Conservation (phyloP, 768 basidiomycete species). For the Udeniomyces megalosporus region DNA sequence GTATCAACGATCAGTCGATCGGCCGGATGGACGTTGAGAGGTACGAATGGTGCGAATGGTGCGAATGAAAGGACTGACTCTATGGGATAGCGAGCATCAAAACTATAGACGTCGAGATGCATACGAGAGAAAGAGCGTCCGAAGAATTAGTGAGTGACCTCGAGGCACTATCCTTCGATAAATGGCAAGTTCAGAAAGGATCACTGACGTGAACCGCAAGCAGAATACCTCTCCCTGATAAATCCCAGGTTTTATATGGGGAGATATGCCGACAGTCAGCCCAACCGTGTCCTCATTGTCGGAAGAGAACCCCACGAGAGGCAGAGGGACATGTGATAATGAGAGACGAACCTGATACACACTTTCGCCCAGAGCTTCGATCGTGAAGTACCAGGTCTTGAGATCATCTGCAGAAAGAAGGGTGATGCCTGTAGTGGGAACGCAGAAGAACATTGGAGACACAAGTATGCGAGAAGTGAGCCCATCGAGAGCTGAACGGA, state of each 20-base stretch:
- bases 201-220: constrained; percentile 42
- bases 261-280: too few relatives aligned
- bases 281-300: too few relatives aligned
- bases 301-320: background rate
- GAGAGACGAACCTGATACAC: constrained; percentile 45
- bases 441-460: too few relatives aligned
- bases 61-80: too few relatives aligned
- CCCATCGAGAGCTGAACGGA: background rate
- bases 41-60: too few relatives aligned
- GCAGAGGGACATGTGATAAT: background rate
- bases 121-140: background rate
- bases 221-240: constrained; percentile 56
- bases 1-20: too few relatives aligned
- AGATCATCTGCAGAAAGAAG: constrained; percentile 63
- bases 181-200: too few relatives aligned
- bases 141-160: background rate
- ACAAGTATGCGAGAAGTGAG: background rate
- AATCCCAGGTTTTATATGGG: too few relatives aligned
- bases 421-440: constrained; percentile 57
- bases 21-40: too few relatives aligned
- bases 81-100: constrained; percentile 68
- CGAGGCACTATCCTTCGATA: background rate
- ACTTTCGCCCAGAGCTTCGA: constrained; percentile 72
- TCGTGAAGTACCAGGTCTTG: constrained; percentile 55
- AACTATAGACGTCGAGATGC: constrained; percentile 31